Evolutionary conservation across 2,329 filamentous ascomycete species (phyloP), one percentile per base, ranked within the genome.

Genomic region (Penicillium vulpinum): DNA sequence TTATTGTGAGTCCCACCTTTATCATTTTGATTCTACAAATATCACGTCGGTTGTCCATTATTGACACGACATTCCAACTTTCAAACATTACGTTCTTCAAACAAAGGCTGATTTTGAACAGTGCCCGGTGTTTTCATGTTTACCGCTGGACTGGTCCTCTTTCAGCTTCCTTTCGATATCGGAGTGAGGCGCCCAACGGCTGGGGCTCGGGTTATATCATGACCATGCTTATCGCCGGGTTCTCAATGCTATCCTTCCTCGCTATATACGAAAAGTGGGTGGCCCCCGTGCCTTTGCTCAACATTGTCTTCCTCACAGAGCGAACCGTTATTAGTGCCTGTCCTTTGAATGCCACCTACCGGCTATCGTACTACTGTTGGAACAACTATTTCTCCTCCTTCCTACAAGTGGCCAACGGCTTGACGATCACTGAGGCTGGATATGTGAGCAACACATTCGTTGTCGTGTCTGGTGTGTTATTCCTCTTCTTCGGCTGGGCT

Each of bases 81-180:
- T 7, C 24, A 44, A 18, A 5, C 3, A 13, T 44, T 44, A 4
- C 6, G 16, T 29, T 26, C 16, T 26, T 28, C 6, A 3, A 15
- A 31, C 33, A 18, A 29, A 44, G 4, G 35, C n/a, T 33, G 21
- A 56, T 21, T 7, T 38, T 10, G 7, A 38, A 21, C 24, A 76
- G 73, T 84, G 2, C 54, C 84, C 16, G 86, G 87, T 16, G 75
- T 87, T 21, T 56, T 88, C 21, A 73, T 88, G 2, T 75, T 88
- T 46, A 79, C 80, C 13, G 77, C 73, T 2, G 86, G 85, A 0
- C 81, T 87, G 65, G 78, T 82, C 1, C 73, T 88, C 4, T 83
- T 89, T 67, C 77, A 88, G 4, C 77, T 89, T 21, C 83, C 86
- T 0, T 86, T 89, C 70, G 83, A 75, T 35, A 77, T 89, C 11